Conservation (phyloP, 306 rosid species). For the Begonia peltatifolia region DNA sequence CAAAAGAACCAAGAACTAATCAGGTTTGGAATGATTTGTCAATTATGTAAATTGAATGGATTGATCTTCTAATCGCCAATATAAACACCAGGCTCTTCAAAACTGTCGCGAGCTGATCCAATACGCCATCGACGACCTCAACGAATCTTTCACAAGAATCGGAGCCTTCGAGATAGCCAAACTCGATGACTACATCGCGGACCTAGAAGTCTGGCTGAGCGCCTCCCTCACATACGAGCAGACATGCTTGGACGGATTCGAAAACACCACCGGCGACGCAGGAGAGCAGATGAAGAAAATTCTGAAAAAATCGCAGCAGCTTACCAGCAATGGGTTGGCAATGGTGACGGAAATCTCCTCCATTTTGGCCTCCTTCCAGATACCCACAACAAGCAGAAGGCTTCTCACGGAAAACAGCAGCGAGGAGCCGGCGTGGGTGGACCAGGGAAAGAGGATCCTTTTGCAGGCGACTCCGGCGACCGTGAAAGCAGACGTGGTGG, state of each 20-base stretch:
- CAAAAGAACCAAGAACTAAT: constrained; percentile 27
- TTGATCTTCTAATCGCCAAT: no score
- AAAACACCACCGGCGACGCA: constrained; percentile 18
- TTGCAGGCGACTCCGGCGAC: neutral
- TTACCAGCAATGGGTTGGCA: constrained; percentile 33
- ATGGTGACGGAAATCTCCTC: constrained; percentile 10
- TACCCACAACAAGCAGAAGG: constrained; percentile 2
- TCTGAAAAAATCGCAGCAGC: constrained; percentile 17
- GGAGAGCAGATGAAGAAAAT: constrained; percentile 19
- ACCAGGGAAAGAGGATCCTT: constrained; percentile 14
- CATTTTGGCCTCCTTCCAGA: neutral
- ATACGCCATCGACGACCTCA: constrained; percentile 22
- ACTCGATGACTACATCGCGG: constrained; percentile 14
- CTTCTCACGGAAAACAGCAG: constrained; percentile 3
- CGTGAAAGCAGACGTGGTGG: constrained; percentile 16
- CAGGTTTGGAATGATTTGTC: no score
- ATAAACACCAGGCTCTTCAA: constrained; percentile 16
- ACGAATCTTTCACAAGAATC: constrained; percentile 9
- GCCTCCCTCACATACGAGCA: constrained; percentile 29
- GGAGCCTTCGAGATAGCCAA: constrained; percentile 17
- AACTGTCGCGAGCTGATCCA: constrained; percentile 33
- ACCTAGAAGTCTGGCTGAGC: constrained; percentile 37
- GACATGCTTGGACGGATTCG: constrained; percentile 38
- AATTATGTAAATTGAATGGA: no score
- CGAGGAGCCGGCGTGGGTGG: constrained; percentile 26